These are phyloP conservation scores for Graphilbum sp. DNA, from an alignment of 2,329 filamentous ascomycete species.

Conservation along the genomic window DNA sequence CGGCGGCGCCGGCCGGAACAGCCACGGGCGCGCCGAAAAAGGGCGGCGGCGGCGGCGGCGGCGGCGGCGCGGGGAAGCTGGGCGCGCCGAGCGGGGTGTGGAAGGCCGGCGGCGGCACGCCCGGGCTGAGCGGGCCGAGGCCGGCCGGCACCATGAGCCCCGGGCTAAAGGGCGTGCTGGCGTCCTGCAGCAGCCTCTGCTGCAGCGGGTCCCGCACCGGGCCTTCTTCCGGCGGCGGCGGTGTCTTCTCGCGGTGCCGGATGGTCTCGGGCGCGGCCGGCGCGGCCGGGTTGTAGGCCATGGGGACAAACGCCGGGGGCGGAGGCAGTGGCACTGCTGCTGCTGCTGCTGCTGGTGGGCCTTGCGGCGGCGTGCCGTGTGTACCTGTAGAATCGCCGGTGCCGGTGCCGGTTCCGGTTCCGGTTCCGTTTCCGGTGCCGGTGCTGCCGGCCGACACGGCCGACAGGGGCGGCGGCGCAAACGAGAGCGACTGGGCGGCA, in stretches of 20 bases:
- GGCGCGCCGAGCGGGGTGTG: slow-evolving; percentile 19
- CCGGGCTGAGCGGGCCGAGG: slow-evolving; percentile 25
- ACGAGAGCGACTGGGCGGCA: slow-evolving; percentile 20
- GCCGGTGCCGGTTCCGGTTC: no score
- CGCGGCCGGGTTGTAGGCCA: slow-evolving; percentile 67
- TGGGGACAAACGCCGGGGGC: slow-evolving; percentile 36
- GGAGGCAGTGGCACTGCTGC: background rate
- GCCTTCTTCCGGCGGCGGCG: slow-evolving; percentile 55
- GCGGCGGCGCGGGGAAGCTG: slow-evolving; percentile 25
- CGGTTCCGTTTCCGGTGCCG: background rate
- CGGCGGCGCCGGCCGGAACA: slow-evolving; percentile 28
- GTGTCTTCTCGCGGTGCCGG: slow-evolving; percentile 63
- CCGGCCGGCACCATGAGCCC: slow-evolving; percentile 31
- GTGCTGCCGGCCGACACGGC: slow-evolving; percentile 1
- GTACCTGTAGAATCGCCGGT: no score
- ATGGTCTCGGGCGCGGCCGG: slow-evolving; percentile 59
- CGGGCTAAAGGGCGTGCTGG: slow-evolving; percentile 32
- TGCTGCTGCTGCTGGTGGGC: background rate
- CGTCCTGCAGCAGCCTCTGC: slow-evolving; percentile 40
- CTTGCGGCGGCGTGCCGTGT: background rate
- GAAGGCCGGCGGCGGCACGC: slow-evolving; percentile 20
- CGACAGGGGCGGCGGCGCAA: slow-evolving; percentile 21
- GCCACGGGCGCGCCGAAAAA: no score
- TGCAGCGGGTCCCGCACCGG: slow-evolving; percentile 37
- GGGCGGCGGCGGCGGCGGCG: no score